phyloP scores from a whole-genome alignment of 2,329 filamentous ascomycete species.

The Cladosporium cucumerinum region DNA sequence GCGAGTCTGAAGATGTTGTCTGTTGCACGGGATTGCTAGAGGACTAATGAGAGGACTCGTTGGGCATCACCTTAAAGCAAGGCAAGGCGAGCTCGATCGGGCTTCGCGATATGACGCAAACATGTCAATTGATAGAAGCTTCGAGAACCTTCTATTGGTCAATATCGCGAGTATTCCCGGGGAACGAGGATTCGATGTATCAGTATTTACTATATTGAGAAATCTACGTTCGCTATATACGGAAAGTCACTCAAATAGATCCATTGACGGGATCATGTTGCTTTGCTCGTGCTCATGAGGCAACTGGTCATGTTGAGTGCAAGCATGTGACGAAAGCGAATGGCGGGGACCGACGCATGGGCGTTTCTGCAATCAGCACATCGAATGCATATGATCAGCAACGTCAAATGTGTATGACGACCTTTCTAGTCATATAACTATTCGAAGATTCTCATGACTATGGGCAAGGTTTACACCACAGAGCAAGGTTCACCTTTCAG shows the following conservation, averaged over 20 bases:
- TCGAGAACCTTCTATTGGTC: conserved; percentile 4
- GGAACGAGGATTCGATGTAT: background rate
- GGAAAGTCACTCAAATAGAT: background rate
- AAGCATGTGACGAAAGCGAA: background rate
- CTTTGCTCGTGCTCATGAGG: background rate
- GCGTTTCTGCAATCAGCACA: background rate
- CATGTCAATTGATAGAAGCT: conserved; percentile 4
- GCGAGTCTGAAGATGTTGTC: background rate
- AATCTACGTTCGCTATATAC: background rate
- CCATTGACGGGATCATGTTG: background rate
- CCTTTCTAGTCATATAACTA: background rate
- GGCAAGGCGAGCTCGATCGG: conserved; percentile 6
- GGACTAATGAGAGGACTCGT: background rate
- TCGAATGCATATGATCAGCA: background rate
- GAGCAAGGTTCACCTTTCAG: background rate
- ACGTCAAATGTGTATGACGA: background rate
- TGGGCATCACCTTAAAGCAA: conserved; percentile 15
- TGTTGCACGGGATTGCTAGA: conserved; percentile 10
- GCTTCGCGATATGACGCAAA: conserved; percentile 9
- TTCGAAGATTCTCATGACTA: background rate
- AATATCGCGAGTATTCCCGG: background rate
- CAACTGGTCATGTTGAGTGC: background rate
- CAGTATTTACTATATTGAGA: background rate
- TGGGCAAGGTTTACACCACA: background rate
- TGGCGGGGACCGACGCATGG: background rate